Percentiles rank a stretch among this genome's conserved stretches.
Conservation (phyloP, 2,329 filamentous ascomycete species). For the Graphiopsis chlorocephala region DNA sequence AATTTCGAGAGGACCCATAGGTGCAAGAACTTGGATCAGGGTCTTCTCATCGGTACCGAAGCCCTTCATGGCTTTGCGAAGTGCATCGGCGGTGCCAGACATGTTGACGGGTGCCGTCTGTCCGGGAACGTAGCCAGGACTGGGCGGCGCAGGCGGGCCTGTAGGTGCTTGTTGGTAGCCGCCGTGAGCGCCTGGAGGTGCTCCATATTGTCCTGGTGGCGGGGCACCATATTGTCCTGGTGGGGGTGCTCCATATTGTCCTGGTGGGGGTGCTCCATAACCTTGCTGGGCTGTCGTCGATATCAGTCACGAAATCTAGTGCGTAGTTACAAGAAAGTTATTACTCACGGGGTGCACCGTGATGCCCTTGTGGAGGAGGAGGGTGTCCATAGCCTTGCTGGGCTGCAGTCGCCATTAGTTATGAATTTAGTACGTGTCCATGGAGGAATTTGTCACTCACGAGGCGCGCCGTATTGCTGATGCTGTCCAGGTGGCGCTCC, state of each 20-base stretch:
- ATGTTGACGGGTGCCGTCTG: conserved; percentile 68
- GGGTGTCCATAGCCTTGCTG: conserved; percentile 23
- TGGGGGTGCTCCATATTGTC: background rate
- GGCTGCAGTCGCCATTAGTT: background rate
- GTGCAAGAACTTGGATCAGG: conserved; percentile 67
- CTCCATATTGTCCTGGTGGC: conserved; percentile 13
- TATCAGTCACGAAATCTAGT: background rate
- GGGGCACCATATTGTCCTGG: background rate
- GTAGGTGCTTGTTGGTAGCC: conserved; percentile 20
- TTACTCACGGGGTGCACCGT: background rate
- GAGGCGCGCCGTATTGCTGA: background rate
- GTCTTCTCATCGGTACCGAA: conserved; percentile 83
- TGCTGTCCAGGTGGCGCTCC: background rate
- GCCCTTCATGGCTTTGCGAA: conserved; percentile 86
- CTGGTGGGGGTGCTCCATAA: background rate
- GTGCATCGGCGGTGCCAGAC: conserved; percentile 63
- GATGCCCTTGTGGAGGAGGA: conserved; percentile 19
- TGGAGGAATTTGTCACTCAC: background rate
- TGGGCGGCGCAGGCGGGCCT: conserved; percentile 60
- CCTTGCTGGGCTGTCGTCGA: background rate
- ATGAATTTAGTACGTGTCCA: background rate
- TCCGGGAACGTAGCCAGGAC: conserved; percentile 70
- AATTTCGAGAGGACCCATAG: conserved; percentile 75
- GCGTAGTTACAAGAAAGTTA: too few relatives aligned
- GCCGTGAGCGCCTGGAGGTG: conserved; percentile 22